Conservation (phyloP, 768 basidiomycete species). For the Suillus occidentalis region DNA sequence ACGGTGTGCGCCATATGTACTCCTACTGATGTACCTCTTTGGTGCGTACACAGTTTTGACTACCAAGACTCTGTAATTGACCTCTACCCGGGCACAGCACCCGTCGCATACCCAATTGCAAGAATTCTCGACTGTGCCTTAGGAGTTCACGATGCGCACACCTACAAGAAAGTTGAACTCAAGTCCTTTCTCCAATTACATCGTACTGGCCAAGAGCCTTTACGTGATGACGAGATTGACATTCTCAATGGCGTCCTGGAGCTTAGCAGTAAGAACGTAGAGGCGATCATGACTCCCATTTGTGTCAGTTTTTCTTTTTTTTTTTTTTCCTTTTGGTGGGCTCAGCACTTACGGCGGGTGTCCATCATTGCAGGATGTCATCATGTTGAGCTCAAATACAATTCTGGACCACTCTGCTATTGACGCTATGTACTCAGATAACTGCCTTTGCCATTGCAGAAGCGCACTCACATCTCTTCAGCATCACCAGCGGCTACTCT, state of each 20-base stretch:
- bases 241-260: conserved; percentile 82
- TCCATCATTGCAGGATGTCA: conserved; percentile 58
- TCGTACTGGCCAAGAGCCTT: conserved; percentile 67
- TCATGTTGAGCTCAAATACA: conserved; percentile 75
- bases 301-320: conserved; percentile 37
- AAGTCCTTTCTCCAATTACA: conserved; percentile 82
- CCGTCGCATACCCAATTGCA: conserved; percentile 71
- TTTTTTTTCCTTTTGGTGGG: not conserved
- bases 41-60: conserved; percentile 22
- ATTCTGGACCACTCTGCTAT: conserved; percentile 78
- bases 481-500: conserved; percentile 79
- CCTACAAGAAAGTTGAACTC: conserved; percentile 81
- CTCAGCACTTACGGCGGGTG: conserved; percentile 51
- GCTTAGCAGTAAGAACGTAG: conserved; percentile 74
- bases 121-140: conserved; percentile 79
- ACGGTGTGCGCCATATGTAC: conserved; percentile 71
- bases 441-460: not conserved
- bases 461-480: conserved; percentile 25
- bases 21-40: conserved; percentile 67
- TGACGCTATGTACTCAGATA: conserved; percentile 59
- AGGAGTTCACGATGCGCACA: conserved; percentile 68
- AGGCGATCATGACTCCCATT: conserved; percentile 81
- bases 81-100: conserved; percentile 41
- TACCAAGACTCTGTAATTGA: conserved; percentile 1
- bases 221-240: conserved; percentile 78